Evolutionary conservation across 495 filamentous ascomycete genomes (phyloP), one percentile per base, ranked within the genome.

Genomic region (Polyplosphaeria fusca): DNA sequence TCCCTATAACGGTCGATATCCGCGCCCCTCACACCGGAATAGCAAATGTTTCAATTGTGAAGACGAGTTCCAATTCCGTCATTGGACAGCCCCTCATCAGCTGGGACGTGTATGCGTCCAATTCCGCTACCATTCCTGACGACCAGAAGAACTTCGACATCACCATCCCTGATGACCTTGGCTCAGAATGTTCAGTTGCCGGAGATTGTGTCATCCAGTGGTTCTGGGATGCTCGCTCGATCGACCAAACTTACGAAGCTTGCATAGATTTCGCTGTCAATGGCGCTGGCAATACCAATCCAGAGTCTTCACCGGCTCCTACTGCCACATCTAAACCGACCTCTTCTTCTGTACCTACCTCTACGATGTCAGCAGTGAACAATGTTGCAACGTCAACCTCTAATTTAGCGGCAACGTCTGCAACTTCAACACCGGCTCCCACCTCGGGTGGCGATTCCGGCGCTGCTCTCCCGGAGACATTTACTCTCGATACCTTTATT

Each of bases 161-260:
- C 58, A 85, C 74, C 14, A 80, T 90, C 53, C 86, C 86, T 5
- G 65, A 61, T 26, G 75, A 79, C 50, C 63, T 88, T 16, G 80
- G 74, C 14, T 67, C 63, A 30, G 67, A 80, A 71, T 90, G 86
- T 63, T 66, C 73, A 14, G 72, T 70, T 41, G 77, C 80, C 12
- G 86, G 86, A 55, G 77, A 71, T 57, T 87, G 85, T 71, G 84
- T 84, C 22, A 73, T 89, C 24, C 84, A 88, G 67, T 82, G 80
- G 78, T 85, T 73, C 69, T 90, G 85, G 85, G 83, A 82, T 61
- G 84, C 84, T 47, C 49, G 76, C 37, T 78, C 76, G 5, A 80
- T 83, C 28, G 77, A 79, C 42, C 86, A 90, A 76, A 87, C 85
- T 24, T 89, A 89, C 60, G 82, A 89, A 77, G 78, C 79, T 38